phyloP scores from a whole-genome alignment of 345 rosid species.

The Brassica incana region DNA sequence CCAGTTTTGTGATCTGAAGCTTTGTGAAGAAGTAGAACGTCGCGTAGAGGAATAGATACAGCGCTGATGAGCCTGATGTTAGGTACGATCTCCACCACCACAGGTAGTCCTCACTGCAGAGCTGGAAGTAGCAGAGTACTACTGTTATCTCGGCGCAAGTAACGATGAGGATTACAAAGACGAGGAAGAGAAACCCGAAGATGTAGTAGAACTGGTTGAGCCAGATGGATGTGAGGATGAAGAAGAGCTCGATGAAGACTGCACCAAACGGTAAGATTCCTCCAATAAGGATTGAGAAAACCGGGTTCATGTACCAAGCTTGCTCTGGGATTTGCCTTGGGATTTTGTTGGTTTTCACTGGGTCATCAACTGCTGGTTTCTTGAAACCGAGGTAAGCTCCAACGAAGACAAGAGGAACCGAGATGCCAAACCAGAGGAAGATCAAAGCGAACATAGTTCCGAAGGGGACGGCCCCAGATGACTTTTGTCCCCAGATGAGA shows the following conservation, averaged over 20 bases:
- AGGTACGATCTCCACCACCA: constrained; percentile 97
- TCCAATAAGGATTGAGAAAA: constrained; percentile 73
- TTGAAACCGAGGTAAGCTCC: too few relatives aligned
- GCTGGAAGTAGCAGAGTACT: constrained; percentile 85
- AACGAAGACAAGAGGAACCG: too few relatives aligned
- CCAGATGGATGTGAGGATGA: too few relatives aligned
- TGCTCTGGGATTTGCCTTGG: too few relatives aligned
- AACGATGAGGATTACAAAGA: constrained; percentile 62
- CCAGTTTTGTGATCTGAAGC: constrained; percentile 77
- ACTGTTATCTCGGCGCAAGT: constrained; percentile 76
- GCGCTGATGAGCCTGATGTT: constrained; percentile 78
- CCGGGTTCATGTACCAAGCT: constrained; percentile 74
- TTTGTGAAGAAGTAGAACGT: constrained; percentile 89
- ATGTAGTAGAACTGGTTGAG: too few relatives aligned
- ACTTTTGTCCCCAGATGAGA: too few relatives aligned
- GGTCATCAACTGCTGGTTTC: too few relatives aligned
- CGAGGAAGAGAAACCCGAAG: constrained; percentile 56
- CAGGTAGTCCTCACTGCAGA: constrained; percentile 82
- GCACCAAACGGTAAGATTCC: constrained; percentile 57
- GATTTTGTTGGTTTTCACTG: too few relatives aligned
- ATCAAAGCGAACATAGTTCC: too few relatives aligned
- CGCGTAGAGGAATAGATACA: constrained; percentile 76
- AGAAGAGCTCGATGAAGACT: too few relatives aligned
- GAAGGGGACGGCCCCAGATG: too few relatives aligned
- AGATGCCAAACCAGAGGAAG: too few relatives aligned